Evolutionary conservation across 352 stramenopile genomes (phyloP), one percentile per base, ranked within the genome.

Genomic region (Pythium apleroticum): DNA sequence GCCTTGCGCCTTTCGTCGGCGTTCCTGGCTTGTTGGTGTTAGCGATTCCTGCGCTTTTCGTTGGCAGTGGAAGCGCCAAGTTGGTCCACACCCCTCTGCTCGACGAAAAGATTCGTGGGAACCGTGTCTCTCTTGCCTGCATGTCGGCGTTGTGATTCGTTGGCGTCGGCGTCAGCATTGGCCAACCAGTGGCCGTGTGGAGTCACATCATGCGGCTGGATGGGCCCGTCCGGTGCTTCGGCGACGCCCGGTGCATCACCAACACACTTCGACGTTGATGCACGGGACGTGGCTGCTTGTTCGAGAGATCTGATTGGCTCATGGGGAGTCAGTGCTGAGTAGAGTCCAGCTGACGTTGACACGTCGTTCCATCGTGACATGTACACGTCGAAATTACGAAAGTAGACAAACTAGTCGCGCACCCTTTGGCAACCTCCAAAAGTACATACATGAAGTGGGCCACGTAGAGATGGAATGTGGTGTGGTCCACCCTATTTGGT

Each of bases 211-310:
- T 24, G 15, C 30, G 19, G 37, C 7, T 6, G 37, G 48, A 48
- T 27, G 17, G 22, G 14, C 35, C 33, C 37, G 57, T 71, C 65
- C 65, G 65, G 65, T 71, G 65, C 28, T 71, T 71, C 28, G 65
- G 65, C 31, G 53, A 64, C 65, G 55, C 46, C 31, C 43, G 39
- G 55, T 60, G 63, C 63, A 69, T 69, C 63, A 69, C 55, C 56
- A 54, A 53, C 52, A 33, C 20, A 66, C 65, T 71, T 71, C 53
- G 65, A 66, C 50, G 37, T 63, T 56, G 53, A 63, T 56, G 45
- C 27, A 12, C 25, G 33, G 57, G 65, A 66, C 65, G 65, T 71
- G 65, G 65, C 65, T 71, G 14, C 65, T 50, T 28, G 19, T 56
- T 19, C 0, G 9, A 14, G 8, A 6, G 50, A 30, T 54, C n/a